Evolutionary conservation across 805 yeast species (phyloP), one percentile per base, ranked within the genome.

Genomic region (Jamesozyma jinghongensis): DNA sequence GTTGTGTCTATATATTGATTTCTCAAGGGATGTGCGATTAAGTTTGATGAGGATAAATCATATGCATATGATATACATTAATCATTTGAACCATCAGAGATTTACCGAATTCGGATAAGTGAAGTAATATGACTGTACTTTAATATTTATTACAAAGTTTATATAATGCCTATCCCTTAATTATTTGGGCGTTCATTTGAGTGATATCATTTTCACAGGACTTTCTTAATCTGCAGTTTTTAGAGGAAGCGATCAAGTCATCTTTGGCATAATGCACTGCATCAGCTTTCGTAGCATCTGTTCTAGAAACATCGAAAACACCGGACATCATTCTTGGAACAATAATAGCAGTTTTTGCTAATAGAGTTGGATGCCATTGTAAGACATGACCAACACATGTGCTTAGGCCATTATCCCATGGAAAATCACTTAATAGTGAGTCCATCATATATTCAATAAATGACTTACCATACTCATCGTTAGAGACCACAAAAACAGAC

Each of bases 321-420:
- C 76, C 62, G 12, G 75, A 74, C 32, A 81, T 70, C 8, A 73
- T 62, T 53, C 77, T 73, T 34, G 78, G 70, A 11, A 86, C 84
- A 1, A 92, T 74, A 13, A 90, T 60, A 0, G 86, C 81, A 3
- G 92, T 70, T 53, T 77, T 81, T 40, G 82, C 72, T 49, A 92
- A 68, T 20, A 83, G 65, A 22, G 74, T 76, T 11, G 96, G 95
- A 58, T 90, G 98, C 98, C 97, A 92, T 62, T 86, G 97, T 50
- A 87, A 68, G 34, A 87, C 68, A 58, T 92, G 97, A n/a, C 85
- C 74, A 33, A 90, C 77, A 4, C 78, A 81, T 40, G 73, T 73
- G 37, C 61, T 59, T 28, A 58, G 48, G 42, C 71, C n/a, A 14
- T 39, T 71, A 11, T 40, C 37, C 62, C 63, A 61, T n/a, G 63